A percentile compares a stretch with the other conserved stretches of the same genome.
These are phyloP conservation scores for Eremochloa ophiuroides DNA, from an alignment of 176 grass and related monocot species.

Conservation along the genomic window DNA sequence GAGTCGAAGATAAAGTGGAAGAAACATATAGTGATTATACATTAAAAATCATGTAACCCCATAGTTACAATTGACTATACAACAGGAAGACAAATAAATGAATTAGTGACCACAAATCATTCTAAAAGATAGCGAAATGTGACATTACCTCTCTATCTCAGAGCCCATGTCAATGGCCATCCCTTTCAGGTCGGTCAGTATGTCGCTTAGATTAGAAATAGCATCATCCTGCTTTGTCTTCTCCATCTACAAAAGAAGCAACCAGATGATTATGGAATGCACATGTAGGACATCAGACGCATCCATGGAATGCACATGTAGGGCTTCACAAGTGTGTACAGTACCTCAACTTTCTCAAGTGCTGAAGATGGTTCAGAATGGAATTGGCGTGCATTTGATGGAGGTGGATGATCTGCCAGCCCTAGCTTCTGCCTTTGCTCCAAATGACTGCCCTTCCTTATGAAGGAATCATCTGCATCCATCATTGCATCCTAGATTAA, in stretches of 20 bases:
- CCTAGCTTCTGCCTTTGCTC: slow-evolving; percentile 79
- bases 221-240: slow-evolving; percentile 87
- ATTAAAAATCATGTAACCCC: background rate
- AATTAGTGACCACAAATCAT: background rate
- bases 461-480: slow-evolving; percentile 75
- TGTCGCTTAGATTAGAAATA: slow-evolving; percentile 68
- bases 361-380: slow-evolving; percentile 45
- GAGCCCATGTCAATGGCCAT: slow-evolving; percentile 91
- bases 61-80: background rate
- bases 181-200: slow-evolving; percentile 72
- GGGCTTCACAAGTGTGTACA: background rate
- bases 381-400: slow-evolving; percentile 40
- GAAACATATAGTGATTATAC: background rate
- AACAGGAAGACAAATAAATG: background rate
- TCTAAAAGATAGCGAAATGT: slow-evolving; percentile 1
- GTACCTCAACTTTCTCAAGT: slow-evolving; percentile 80
- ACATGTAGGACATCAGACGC: background rate
- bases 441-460: slow-evolving; percentile 60
- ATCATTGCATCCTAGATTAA: background rate
- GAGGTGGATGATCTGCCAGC: slow-evolving; percentile 32
- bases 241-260: slow-evolving; percentile 46
- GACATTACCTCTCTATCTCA: slow-evolving; percentile 67
- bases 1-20: background rate
- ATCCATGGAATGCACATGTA: background rate
- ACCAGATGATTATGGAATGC: slow-evolving; percentile 1